Evolutionary conservation across 495 filamentous ascomycete species (phyloP).

Genomic region (Talaromyces wortmannii): DNA sequence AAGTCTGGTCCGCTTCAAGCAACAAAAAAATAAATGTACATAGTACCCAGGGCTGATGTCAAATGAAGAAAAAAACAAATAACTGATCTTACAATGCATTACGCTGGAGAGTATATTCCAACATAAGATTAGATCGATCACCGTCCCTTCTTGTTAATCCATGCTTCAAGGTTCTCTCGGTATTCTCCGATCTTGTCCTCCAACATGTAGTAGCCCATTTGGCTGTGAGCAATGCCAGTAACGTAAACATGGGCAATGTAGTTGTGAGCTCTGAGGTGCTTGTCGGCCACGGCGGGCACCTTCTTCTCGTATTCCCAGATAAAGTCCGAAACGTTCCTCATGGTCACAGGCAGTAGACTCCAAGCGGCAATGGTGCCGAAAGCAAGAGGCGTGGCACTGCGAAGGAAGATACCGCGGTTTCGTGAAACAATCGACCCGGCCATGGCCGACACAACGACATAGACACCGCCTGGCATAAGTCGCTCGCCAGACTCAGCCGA

Average conservation of each 20-base stretch:
- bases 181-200: slow-evolving; percentile 68
- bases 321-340: slow-evolving; percentile 76
- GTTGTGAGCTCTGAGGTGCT: slow-evolving; percentile 62
- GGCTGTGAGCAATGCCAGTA: slow-evolving; percentile 63
- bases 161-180: slow-evolving; percentile 70
- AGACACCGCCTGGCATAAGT: slow-evolving; percentile 77
- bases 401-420: slow-evolving; percentile 75
- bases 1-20: background rate
- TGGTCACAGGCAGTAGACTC: slow-evolving; percentile 69
- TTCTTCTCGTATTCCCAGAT: slow-evolving; percentile 85
- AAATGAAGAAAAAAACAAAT: background rate
- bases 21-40: background rate
- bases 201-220: slow-evolving; percentile 62
- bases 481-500: slow-evolving; percentile 73
- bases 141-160: slow-evolving; percentile 79
- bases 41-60: background rate
- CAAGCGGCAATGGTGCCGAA: slow-evolving; percentile 69
- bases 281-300: slow-evolving; percentile 70
- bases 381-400: slow-evolving; percentile 61
- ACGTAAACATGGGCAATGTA: slow-evolving; percentile 60
- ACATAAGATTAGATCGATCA: slow-evolving; percentile 18
- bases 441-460: slow-evolving; percentile 89
- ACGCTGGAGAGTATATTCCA: slow-evolving; percentile 4
- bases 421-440: slow-evolving; percentile 81
- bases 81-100: background rate